Percentiles rank a stretch among this genome's conserved stretches.
Conservation (phyloP, 306 rosid species). For the Rosa persica region DNA sequence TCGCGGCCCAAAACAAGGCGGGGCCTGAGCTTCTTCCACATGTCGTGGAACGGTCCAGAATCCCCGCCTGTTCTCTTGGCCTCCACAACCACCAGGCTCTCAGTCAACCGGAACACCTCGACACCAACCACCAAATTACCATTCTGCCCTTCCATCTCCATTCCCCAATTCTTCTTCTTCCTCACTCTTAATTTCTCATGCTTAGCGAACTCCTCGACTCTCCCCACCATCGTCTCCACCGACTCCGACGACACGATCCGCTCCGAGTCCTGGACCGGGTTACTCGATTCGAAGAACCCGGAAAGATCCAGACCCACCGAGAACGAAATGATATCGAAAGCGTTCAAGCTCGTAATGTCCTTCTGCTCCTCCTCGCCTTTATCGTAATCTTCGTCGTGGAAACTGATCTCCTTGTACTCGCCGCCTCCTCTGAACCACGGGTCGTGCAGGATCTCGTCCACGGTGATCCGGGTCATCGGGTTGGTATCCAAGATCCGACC, state of each 20-base stretch:
- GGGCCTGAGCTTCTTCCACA: constrained; percentile 50
- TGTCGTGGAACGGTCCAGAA: constrained; percentile 17
- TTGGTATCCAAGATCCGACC: constrained; percentile 56
- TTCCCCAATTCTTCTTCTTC: constrained; percentile 43
- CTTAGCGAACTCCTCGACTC: constrained; percentile 36
- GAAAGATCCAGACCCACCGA: constrained; percentile 64
- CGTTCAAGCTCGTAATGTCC: constrained; percentile 42
- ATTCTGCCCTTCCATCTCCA: constrained; percentile 46
- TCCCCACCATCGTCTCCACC: constrained; percentile 43
- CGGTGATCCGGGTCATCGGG: constrained; percentile 55
- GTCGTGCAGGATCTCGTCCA: constrained; percentile 51
- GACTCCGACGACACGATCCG: constrained; percentile 35
- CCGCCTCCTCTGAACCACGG: constrained; percentile 62
- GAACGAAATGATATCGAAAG: constrained; percentile 64
- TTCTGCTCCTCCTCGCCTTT: constrained; percentile 19
- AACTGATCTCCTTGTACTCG: constrained; percentile 36
- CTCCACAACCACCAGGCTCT: constrained; percentile 55
- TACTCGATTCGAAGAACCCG: constrained; percentile 35
- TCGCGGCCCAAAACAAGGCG: constrained; percentile 4
- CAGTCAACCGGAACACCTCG: constrained; percentile 50
- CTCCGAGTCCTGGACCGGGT: constrained; percentile 27
- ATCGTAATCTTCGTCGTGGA: constrained; percentile 32
- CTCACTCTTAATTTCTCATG: constrained; percentile 42
- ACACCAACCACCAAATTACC: constrained; percentile 34
- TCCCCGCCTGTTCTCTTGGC: constrained; percentile 44